Evolutionary conservation across 2,329 filamentous ascomycete genomes (phyloP), one percentile per base, ranked within the genome.

Genomic region (Bipolaris oryzae): DNA sequence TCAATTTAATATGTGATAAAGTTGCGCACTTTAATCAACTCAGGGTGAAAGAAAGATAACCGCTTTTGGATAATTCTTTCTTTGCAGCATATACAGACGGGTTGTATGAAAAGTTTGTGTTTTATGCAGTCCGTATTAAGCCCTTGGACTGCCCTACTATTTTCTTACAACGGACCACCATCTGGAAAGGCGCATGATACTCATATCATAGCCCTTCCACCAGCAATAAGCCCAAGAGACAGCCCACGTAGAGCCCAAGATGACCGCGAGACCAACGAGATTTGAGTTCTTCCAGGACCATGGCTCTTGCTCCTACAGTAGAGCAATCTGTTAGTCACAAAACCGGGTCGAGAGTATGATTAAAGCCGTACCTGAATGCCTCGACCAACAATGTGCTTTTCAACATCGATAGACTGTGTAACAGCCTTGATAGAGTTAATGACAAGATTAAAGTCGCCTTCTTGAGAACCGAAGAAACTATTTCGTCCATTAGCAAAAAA

Each of bases 381-480:
- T 6, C 23, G 16, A 37, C 50, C 9, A 9, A 38, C 28, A n/a
- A 55, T 46, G 1, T 70, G 65, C 42, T 64, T 72, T 48, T 76
- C 74, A 3, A 67, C 33, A 34, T 74, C 72, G 5, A 52, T 44
- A 7, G 66, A 50, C 35, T 59, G 60, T 10, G 57, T 54, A 3
- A 79, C 67, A 7, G 83, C 84, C 11, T 82, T 79, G 55, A 89
- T 84, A 1, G 83, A 85, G 28, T 74, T 74, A 55, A 90, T 74
- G 1, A 80, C 77, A 4, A 90, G 71, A 3, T 78, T 80, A 63
- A 92, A 92, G 3, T 85, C 79, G 3, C 90, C 90, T 60, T 90
- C 80, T 74, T 93, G 90, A 0, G 83, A 77, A 7, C 87, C 90
- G 64, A 93, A 93, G 79, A 91, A 92, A 74, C 90, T 91, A 63